These are phyloP conservation scores for Alternaria gansuensis DNA, from an alignment of 2,329 filamentous ascomycete genomes.

Conservation along the genomic window DNA sequence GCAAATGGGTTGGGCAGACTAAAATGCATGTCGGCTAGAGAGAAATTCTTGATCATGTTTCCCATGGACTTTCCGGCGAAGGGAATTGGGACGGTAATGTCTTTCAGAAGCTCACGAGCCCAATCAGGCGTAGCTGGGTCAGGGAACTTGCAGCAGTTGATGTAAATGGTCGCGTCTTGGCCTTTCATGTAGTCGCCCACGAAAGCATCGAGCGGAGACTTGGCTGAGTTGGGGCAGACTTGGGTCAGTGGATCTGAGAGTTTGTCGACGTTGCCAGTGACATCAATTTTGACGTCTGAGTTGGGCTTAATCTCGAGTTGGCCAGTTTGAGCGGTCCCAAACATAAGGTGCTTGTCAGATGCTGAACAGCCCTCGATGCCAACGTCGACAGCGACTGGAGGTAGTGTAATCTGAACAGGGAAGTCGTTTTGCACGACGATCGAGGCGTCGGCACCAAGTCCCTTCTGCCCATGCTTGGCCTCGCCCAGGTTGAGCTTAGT, in stretches of 20 bases:
- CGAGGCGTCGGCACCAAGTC: conserved; percentile 82
- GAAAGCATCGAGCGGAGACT: conserved; percentile 85
- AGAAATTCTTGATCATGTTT: conserved; percentile 86
- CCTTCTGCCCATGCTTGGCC: conserved; percentile 64
- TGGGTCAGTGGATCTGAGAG: conserved; percentile 77
- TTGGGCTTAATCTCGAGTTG: conserved; percentile 73
- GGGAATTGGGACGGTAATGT: conserved; percentile 82
- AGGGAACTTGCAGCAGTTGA: conserved; percentile 77
- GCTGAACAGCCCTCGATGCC: conserved; percentile 82
- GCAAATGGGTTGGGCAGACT: conserved; percentile 81
- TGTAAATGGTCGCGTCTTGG: conserved; percentile 78
- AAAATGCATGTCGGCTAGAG: conserved; percentile 85
- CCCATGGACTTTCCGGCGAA: conserved; percentile 85
- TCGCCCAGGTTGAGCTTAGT: conserved; percentile 82
- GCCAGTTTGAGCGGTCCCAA: conserved; percentile 78
- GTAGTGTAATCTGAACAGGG: conserved; percentile 78
- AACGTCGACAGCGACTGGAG: conserved; percentile 83
- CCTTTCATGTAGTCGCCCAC: conserved; percentile 84
- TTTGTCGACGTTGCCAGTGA: conserved; percentile 74
- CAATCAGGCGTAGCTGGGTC: conserved; percentile 77
- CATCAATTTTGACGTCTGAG: conserved; percentile 72
- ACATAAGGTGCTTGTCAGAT: conserved; percentile 75
- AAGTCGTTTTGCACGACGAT: conserved; percentile 78
- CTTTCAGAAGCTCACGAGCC: conserved; percentile 81
- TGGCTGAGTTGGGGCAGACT: conserved; percentile 76